A percentile compares a stretch with the other conserved stretches of the same genome.
Conservation (phyloP, 257 asterid species). For the Nicotiana noctiflora region DNA sequence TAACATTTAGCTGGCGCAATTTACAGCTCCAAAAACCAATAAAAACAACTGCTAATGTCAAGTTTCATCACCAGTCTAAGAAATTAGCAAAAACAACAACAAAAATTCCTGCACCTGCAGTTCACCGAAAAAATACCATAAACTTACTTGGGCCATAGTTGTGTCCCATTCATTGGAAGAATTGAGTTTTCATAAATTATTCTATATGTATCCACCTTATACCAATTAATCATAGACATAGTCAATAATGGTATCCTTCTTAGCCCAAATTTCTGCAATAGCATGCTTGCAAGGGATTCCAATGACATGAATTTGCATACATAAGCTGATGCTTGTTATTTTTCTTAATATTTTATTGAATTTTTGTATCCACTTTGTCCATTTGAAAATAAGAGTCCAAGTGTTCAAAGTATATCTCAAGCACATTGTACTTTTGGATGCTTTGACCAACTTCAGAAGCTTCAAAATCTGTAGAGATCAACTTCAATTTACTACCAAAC, state of each 20-base stretch:
- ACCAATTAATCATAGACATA: constrained; percentile 10
- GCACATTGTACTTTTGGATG: too few relatives aligned
- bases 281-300: constrained; percentile 10
- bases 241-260: not conserved
- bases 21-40: too few relatives aligned
- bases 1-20: too few relatives aligned
- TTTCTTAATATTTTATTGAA: not conserved
- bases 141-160: not conserved
- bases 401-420: too few relatives aligned
- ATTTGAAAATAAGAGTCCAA: not conserved
- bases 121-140: too few relatives aligned
- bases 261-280: not conserved
- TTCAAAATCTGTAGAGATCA: not conserved
- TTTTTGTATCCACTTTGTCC: not conserved
- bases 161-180: not conserved
- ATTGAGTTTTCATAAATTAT: not conserved
- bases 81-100: too few relatives aligned
- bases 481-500: not conserved
- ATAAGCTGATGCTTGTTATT: not conserved
- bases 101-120: too few relatives aligned
- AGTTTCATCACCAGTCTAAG: too few relatives aligned
- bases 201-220: not conserved
- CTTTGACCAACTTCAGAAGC: not conserved
- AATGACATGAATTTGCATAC: not conserved
- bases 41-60: too few relatives aligned